These are phyloP conservation scores for Flaveria brownii DNA, from an alignment of 129 eudicot genomes.

Conservation along the genomic window DNA sequence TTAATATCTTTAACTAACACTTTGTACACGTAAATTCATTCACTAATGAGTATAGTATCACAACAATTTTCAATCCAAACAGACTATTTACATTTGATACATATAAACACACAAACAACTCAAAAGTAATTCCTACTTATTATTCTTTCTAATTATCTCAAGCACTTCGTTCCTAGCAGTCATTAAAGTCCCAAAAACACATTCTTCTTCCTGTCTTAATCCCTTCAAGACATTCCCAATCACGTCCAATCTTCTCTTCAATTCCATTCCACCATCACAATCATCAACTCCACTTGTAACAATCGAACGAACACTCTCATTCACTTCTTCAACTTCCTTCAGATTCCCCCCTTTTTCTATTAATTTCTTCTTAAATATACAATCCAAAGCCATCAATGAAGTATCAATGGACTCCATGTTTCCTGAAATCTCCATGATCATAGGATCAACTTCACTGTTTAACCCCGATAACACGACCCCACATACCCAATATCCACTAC, in stretches of 20 bases:
- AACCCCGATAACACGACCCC: constrained; percentile 55
- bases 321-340: constrained; percentile 54
- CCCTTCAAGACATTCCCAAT: constrained; percentile 37
- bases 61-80: not conserved
- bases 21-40: not conserved
- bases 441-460: constrained; percentile 31
- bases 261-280: constrained; percentile 37
- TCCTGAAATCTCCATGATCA: constrained; percentile 27
- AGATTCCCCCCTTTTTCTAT: constrained; percentile 32
- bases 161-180: constrained; percentile 57
- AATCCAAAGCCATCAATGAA: constrained; percentile 37
- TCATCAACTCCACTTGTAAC: constrained; percentile 20
- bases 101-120: not conserved
- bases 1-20: not conserved
- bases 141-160: constrained; percentile 39
- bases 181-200: constrained; percentile 48
- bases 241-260: constrained; percentile 52
- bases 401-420: constrained; percentile 21
- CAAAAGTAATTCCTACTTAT: not conserved
- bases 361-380: constrained; percentile 24
- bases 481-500: constrained; percentile 46
- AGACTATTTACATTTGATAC: not conserved
- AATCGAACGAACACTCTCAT: constrained; percentile 33
- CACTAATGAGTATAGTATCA: not conserved
- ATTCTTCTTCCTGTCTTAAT: constrained; percentile 40